Evolutionary conservation across 2,329 filamentous ascomycete species (phyloP).

Genomic region (Nemania serpens): DNA sequence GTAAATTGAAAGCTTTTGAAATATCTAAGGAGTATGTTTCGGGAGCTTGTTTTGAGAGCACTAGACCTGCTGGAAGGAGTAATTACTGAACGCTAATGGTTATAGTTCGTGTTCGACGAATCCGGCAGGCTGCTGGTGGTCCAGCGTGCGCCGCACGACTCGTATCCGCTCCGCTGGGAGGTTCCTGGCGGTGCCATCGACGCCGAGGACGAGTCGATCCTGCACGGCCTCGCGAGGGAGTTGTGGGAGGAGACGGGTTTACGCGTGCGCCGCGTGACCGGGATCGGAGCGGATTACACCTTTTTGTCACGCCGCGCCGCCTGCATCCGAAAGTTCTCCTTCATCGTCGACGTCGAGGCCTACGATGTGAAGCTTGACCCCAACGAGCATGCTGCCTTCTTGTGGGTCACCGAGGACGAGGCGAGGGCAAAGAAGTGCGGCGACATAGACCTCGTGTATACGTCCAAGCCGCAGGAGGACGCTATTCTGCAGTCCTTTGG

Average conservation of each 20-base stretch:
- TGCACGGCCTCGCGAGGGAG: slow-evolving; percentile 47
- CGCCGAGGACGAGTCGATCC: slow-evolving; percentile 43
- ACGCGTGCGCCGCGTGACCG: slow-evolving; percentile 25
- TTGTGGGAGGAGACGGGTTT: slow-evolving; percentile 50
- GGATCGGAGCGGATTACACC: slow-evolving; percentile 30
- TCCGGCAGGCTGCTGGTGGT: slow-evolving; percentile 44
- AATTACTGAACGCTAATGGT: too few species aligned
- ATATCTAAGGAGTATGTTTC: too few species aligned
- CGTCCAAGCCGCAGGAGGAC: slow-evolving; percentile 31
- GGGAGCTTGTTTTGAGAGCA: too few species aligned
- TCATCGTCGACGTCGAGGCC: slow-evolving; percentile 36
- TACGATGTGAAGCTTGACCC: slow-evolving; percentile 41
- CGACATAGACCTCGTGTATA: slow-evolving; percentile 35
- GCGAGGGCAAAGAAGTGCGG: slow-evolving; percentile 33
- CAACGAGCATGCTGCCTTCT: slow-evolving; percentile 41
- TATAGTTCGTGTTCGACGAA: slow-evolving; percentile 39
- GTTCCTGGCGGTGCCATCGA: slow-evolving; percentile 48
- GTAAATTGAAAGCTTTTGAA: too few species aligned
- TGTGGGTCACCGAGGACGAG: slow-evolving; percentile 43
- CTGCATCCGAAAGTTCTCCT: slow-evolving; percentile 38
- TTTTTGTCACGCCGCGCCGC: slow-evolving; percentile 29
- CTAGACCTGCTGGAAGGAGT: too few species aligned
- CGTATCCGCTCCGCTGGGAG: slow-evolving; percentile 47
- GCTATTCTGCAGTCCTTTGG: slow-evolving; percentile 35
- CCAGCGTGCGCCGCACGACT: slow-evolving; percentile 45